These are phyloP conservation scores for Pseudocercospora macadamiae DNA, from an alignment of 2,329 filamentous ascomycete genomes.

Conservation along the genomic window DNA sequence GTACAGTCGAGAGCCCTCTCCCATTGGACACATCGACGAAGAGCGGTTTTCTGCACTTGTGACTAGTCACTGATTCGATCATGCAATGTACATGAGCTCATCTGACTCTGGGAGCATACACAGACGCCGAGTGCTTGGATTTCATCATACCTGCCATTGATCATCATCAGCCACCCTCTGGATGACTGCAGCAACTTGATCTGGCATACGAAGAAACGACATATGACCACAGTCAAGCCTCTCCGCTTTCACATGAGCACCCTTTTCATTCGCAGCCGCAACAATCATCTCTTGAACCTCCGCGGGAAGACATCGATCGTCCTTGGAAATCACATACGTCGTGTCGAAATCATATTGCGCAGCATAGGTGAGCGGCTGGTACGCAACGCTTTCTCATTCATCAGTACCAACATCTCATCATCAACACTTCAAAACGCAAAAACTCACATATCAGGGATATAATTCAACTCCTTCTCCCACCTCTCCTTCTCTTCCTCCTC, in stretches of 20 bases:
- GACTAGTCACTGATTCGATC: too few species aligned
- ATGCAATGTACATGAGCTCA: too few species aligned
- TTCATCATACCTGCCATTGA: background rate
- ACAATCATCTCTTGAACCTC: background rate
- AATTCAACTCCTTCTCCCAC: background rate
- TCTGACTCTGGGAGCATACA: background rate
- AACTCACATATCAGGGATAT: background rate
- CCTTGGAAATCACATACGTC: background rate
- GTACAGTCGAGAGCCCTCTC: too few species aligned
- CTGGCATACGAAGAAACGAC: background rate
- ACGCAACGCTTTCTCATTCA: background rate
- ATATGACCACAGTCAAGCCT: background rate
- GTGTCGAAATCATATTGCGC: background rate
- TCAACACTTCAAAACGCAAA: background rate
- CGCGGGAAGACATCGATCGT: background rate
- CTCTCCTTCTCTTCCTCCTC: background rate
- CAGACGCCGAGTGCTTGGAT: background rate
- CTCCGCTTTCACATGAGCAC: background rate
- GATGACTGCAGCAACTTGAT: background rate
- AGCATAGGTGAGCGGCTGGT: background rate
- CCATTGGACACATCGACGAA: too few species aligned
- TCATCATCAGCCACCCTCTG: background rate
- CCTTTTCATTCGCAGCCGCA: background rate
- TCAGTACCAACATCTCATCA: too few species aligned
- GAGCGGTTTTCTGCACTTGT: background rate